phyloP scores from a whole-genome alignment of 129 eudicot genomes.

The Flaveria bidentis region DNA sequence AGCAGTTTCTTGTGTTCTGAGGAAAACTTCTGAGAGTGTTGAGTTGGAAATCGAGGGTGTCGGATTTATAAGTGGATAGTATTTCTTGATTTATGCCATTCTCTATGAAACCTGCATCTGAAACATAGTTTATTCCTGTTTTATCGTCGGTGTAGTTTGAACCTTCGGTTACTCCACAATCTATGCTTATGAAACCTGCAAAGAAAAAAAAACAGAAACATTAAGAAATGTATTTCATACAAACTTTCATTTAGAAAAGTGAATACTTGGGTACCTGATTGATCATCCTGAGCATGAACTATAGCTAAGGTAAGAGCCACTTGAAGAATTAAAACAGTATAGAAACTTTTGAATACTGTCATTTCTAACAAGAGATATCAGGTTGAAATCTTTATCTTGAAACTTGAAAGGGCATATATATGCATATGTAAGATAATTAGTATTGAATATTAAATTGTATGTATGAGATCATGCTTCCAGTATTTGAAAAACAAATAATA shows the following conservation, averaged over 20 bases:
- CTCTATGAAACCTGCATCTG: constrained; percentile 38
- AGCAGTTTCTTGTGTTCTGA: constrained; percentile 49
- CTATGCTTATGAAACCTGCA: constrained; percentile 55
- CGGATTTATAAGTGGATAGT: neutral
- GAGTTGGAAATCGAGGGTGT: constrained; percentile 2
- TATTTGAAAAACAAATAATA: neutral
- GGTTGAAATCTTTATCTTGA: neutral
- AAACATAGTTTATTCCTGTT: constrained; percentile 28
- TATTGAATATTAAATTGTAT: neutral
- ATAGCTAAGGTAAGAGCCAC: neutral
- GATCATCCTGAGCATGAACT: constrained; percentile 9
- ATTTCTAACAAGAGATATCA: neutral
- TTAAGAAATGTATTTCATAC: neutral
- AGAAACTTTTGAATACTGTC: neutral
- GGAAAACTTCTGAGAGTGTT: constrained; percentile 52
- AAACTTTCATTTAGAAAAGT: neutral
- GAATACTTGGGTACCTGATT: neutral
- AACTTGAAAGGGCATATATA: neutral
- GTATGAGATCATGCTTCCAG: neutral
- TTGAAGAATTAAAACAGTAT: neutral
- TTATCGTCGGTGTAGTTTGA: constrained; percentile 24
- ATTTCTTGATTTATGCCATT: constrained; percentile 25
- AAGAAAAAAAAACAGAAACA: neutral
- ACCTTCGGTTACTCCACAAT: constrained; percentile 45
- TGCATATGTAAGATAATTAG: neutral